Base-by-base conservation (phyloP, 352 stramenopile genomes). In the Phytophthora tubulina region DNA sequence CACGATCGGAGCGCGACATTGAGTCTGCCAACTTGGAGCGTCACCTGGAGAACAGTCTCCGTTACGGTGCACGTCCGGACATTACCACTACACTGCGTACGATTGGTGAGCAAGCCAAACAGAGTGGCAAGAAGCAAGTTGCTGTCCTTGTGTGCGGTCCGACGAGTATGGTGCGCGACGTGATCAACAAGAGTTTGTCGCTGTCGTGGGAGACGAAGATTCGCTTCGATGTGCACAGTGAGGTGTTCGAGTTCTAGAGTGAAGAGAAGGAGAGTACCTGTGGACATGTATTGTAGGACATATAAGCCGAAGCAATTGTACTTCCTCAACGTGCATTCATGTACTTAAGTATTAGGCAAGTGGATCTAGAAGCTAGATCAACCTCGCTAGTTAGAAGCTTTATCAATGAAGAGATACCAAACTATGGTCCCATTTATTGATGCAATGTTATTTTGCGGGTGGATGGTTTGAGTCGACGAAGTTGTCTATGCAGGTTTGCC, bases 91-190 rank as follows among this genome's bases (percentile, higher is more conserved):
- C 48, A 1, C 48, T 89, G n/a, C 70, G 62, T 0, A 10, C 55
- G 1, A 68, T 86, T 8, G 81, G 76, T 1, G 50, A 84, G n/a
- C 48, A 76, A 7, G 79, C 79, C 1, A 67, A 74, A 30, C 31
- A 71, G 70, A 64, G 21, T 46, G 55, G 55, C 14, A 74, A 77
- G n/a, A 59, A 74, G 15, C 66, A 76, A 6, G 74, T 89, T 1
- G 81, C 55, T 0, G 76, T 89, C 13, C 60, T 89, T 15, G 81
- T 85, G 1, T 86, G 79, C 41, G 81, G 81, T 1, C 81, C 81
- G 0, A 17, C 13, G 0, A 38, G 49, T 8, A 79, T 89, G 73
- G 69, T 83, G 15, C 45, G 30, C 5, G 75, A 76, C 3, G 77
- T 80, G 21, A 67, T 84, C 4, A 44, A 35, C 31, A 58, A 63